phyloP scores from a whole-genome alignment of 2,329 filamentous ascomycete species.

The Arthroderma uncinatum region DNA sequence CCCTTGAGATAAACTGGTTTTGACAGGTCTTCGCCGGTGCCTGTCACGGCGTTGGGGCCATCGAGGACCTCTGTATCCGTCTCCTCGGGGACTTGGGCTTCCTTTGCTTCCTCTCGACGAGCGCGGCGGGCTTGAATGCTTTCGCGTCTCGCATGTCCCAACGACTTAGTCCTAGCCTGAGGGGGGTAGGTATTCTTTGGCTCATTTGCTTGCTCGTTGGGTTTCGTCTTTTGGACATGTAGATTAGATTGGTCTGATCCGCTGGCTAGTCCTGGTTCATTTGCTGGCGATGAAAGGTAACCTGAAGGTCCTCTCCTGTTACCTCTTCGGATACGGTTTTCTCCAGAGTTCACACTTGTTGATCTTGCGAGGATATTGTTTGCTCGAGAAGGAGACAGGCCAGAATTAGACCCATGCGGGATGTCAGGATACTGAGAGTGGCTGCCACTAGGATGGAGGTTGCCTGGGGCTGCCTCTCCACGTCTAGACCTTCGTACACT shows the following conservation, averaged over 20 bases:
- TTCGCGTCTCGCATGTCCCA: slow-evolving; percentile 79
- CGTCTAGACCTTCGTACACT: slow-evolving; percentile 59
- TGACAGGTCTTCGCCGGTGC: slow-evolving; percentile 57
- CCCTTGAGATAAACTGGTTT: slow-evolving; percentile 95
- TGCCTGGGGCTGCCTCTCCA: slow-evolving; percentile 41
- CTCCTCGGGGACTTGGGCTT: slow-evolving; percentile 78
- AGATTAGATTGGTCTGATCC: slow-evolving; percentile 64
- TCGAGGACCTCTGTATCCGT: slow-evolving; percentile 61
- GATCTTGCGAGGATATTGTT: slow-evolving; percentile 69
- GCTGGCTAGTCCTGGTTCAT: slow-evolving; percentile 62
- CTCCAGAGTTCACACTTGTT: slow-evolving; percentile 82
- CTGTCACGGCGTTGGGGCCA: slow-evolving; percentile 35
- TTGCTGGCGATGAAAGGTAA: slow-evolving; percentile 41
- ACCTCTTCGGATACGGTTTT: slow-evolving; percentile 56
- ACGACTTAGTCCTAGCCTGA: slow-evolving; percentile 67
- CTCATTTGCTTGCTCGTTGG: slow-evolving; percentile 42
- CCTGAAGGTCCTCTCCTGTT: slow-evolving; percentile 46
- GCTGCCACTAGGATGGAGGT: slow-evolving; percentile 47
- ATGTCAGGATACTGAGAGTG: slow-evolving; percentile 69
- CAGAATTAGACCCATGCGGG: slow-evolving; percentile 59
- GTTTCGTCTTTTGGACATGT: slow-evolving; percentile 31
- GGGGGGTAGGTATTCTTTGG: slow-evolving; percentile 47
- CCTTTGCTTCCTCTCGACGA: slow-evolving; percentile 56
- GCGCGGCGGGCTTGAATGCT: slow-evolving; percentile 81
- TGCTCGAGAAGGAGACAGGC: slow-evolving; percentile 47